Evolutionary conservation across 768 basidiomycete genomes (phyloP).

Genomic region (Epithele typhae): DNA sequence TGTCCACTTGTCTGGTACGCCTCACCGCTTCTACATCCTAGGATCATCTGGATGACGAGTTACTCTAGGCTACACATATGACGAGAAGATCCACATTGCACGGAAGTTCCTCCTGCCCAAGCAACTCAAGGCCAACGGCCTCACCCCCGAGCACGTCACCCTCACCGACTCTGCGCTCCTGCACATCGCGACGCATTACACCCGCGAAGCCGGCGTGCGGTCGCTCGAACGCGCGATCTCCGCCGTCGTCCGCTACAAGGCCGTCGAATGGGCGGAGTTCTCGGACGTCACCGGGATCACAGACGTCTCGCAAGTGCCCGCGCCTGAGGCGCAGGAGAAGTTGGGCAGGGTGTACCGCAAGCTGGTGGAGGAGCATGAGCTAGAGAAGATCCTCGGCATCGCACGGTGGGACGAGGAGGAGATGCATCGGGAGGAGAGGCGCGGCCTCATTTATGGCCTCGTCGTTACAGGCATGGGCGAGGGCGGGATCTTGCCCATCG

Average conservation of each 20-base stretch:
- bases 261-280: slow-evolving; percentile 84
- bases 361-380: slow-evolving; percentile 59
- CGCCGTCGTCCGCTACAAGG: slow-evolving; percentile 85
- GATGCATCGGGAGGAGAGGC: slow-evolving; percentile 63
- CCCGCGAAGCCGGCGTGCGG: slow-evolving; percentile 91
- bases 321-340: slow-evolving; percentile 12
- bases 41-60: background rate
- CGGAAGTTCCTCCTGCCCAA: slow-evolving; percentile 85
- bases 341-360: slow-evolving; percentile 44
- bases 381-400: slow-evolving; percentile 83
- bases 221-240: slow-evolving; percentile 85
- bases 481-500: slow-evolving; percentile 81
- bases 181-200: slow-evolving; percentile 74
- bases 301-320: slow-evolving; percentile 3
- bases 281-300: slow-evolving; percentile 33
- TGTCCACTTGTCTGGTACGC: slow-evolving; percentile 66
- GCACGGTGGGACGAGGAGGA: slow-evolving; percentile 80
- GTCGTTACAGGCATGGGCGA: slow-evolving; percentile 89
- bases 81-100: slow-evolving; percentile 90
- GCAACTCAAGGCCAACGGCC: slow-evolving; percentile 75
- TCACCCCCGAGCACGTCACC: slow-evolving; percentile 54
- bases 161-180: slow-evolving; percentile 69
- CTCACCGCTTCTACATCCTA: too few relatives aligned
- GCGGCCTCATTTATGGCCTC: slow-evolving; percentile 80
- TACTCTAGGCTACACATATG: slow-evolving; percentile 68